These are phyloP conservation scores for Pseudozyma sp. DNA, from an alignment of 1,284 basidiomycete genomes.

Conservation along the genomic window DNA sequence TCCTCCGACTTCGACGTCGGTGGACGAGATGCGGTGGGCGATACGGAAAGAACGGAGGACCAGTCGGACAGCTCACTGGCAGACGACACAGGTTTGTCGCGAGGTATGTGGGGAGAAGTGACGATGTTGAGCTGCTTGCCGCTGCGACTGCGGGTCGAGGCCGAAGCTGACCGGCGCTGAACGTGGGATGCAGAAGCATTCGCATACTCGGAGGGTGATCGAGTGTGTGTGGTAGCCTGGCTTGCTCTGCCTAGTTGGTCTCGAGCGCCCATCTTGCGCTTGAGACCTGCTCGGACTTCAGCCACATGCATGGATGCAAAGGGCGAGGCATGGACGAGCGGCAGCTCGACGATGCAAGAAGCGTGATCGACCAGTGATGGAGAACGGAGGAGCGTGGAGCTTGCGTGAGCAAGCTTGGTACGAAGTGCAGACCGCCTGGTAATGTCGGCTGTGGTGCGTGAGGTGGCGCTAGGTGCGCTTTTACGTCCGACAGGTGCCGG, in stretches of 20 bases:
- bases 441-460: background rate
- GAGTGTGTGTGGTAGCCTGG: background rate
- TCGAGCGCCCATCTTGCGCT: conserved; percentile 42
- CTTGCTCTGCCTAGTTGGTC: conserved; percentile 11
- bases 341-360: conserved; percentile 32
- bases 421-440: conserved; percentile 13
- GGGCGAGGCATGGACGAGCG: conserved; percentile 10
- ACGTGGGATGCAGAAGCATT: background rate
- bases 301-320: conserved; percentile 20
- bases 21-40: conserved; percentile 34
- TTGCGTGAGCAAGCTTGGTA: conserved; percentile 21
- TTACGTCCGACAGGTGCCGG: conserved; percentile 2
- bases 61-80: conserved; percentile 50
- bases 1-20: conserved; percentile 14
- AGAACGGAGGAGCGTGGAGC: conserved; percentile 20
- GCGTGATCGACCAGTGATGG: conserved; percentile 15
- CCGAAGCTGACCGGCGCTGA: background rate
- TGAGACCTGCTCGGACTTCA: conserved; percentile 37
- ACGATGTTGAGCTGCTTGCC: conserved; percentile 22
- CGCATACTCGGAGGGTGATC: background rate
- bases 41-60: conserved; percentile 38
- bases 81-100: conserved; percentile 35
- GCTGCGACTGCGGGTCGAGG: conserved; percentile 10
- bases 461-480: background rate
- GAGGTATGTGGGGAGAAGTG: conserved; percentile 31